A percentile compares a stretch with the other conserved stretches of the same genome.
These are phyloP conservation scores for Fragilaria crotonensis DNA, from an alignment of 108 stramenopile species.

Conservation along the genomic window DNA sequence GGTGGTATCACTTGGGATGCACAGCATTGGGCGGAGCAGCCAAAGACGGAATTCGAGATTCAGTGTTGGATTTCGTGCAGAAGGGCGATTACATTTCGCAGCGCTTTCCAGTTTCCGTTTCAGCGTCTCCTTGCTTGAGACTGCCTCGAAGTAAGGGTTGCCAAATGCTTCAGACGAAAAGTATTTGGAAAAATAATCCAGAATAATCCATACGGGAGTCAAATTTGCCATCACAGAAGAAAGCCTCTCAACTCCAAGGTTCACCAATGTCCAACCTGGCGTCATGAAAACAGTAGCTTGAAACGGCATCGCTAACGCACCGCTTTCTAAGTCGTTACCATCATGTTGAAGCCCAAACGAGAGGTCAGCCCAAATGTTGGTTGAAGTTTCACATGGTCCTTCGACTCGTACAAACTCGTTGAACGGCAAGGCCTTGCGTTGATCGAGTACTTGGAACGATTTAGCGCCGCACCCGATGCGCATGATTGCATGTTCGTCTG, in stretches of 20 bases:
- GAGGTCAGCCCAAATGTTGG: constrained; percentile 40
- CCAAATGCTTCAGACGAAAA: constrained; percentile 55
- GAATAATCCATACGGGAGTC: constrained; percentile 53
- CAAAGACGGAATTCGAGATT: constrained; percentile 79
- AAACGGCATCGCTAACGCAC: constrained; percentile 43
- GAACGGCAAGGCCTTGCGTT: constrained; percentile 10
- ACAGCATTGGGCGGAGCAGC: constrained; percentile 39
- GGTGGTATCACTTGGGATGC: constrained; percentile 37
- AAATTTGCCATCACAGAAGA: constrained; percentile 50
- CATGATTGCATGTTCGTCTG: constrained; percentile 26
- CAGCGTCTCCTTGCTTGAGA: constrained; percentile 21
- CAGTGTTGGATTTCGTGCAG: constrained; percentile 15
- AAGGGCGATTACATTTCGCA: not conserved
- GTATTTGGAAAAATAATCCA: constrained; percentile 73
- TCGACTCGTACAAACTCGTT: constrained; percentile 11
- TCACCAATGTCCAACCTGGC: constrained; percentile 62
- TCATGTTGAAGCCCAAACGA: constrained; percentile 65
- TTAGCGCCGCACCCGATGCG: constrained; percentile 35
- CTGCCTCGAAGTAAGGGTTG: constrained; percentile 55
- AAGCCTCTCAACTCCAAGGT: constrained; percentile 56
- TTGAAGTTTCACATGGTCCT: not conserved
- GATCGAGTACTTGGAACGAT: constrained; percentile 36
- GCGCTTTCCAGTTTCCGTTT: constrained; percentile 22
- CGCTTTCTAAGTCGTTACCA: constrained; percentile 31
- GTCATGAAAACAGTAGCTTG: constrained; percentile 68